These are phyloP conservation scores for Populus hybrid DNA, from an alignment of 441 rosid genomes.

Conservation along the genomic window DNA sequence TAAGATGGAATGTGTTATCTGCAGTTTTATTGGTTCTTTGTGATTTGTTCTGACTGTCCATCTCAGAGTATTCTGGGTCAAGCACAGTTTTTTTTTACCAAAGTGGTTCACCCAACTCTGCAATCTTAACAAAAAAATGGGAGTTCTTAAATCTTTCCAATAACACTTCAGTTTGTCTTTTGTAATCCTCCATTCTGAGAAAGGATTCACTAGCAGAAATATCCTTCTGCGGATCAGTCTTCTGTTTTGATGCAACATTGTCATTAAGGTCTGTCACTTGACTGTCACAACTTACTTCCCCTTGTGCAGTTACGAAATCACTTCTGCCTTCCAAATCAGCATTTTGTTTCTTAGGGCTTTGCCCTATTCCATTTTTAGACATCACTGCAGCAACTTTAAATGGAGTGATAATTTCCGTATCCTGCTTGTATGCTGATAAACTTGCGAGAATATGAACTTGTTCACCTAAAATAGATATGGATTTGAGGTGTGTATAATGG, in stretches of 20 bases:
- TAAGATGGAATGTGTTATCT: conserved; percentile 32
- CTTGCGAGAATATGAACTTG: conserved; percentile 85
- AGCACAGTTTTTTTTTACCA: conserved; percentile 73
- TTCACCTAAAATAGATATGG: conserved; percentile 60
- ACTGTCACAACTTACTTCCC: conserved; percentile 38
- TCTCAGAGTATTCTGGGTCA: conserved; percentile 34
- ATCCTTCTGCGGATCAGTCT: conserved; percentile 48
- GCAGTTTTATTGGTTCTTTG: conserved; percentile 27
- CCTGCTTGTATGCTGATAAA: conserved; percentile 74
- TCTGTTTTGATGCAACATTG: conserved; percentile 43
- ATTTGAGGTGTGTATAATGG: conserved; percentile 19
- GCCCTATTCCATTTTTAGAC: conserved; percentile 66
- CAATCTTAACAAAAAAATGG: conserved; percentile 89
- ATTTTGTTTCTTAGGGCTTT: conserved; percentile 46
- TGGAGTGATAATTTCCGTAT: conserved; percentile 83
- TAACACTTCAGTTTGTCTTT: conserved; percentile 65
- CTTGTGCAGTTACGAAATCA: conserved; percentile 38
- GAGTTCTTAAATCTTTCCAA: conserved; percentile 84
- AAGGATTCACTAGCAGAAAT: conserved; percentile 77
- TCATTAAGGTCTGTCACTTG: conserved; percentile 46
- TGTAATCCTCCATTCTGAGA: conserved; percentile 85
- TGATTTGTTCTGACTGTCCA: conserved; percentile 27
- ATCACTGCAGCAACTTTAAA: conserved; percentile 97
- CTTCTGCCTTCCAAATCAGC: conserved; percentile 41
- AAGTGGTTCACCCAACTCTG: conserved; percentile 77